These are phyloP conservation scores for Pseudogymnoascus sp. DNA, from an alignment of 2,329 filamentous ascomycete species.

Conservation along the genomic window DNA sequence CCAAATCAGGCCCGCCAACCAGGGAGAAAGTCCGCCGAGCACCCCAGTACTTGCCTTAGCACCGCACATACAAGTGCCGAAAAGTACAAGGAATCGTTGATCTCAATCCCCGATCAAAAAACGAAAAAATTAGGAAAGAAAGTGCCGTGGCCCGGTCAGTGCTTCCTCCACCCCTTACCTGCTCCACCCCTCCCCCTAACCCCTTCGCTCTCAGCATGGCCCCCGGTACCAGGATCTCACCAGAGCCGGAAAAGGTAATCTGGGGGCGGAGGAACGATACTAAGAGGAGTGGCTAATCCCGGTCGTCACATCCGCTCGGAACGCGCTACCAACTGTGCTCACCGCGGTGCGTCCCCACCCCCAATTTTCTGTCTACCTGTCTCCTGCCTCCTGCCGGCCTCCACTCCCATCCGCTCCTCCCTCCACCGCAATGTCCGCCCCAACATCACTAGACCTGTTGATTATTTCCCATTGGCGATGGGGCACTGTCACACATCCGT, in stretches of 20 bases:
- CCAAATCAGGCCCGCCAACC: background rate
- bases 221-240: slow-evolving; percentile 3
- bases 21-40: background rate
- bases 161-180: background rate
- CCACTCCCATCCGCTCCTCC: slow-evolving; percentile 4
- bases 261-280: slow-evolving; percentile 8
- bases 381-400: slow-evolving; percentile 3
- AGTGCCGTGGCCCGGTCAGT: background rate
- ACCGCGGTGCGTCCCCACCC: background rate
- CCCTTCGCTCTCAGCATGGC: background rate
- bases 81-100: background rate
- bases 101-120: background rate
- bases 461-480: slow-evolving; percentile 8
- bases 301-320: background rate
- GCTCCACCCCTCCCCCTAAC: background rate
- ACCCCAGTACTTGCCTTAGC: background rate
- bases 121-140: background rate
- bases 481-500: slow-evolving; percentile 6
- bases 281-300: slow-evolving; percentile 3
- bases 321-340: slow-evolving; percentile 4
- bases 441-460: slow-evolving; percentile 4
- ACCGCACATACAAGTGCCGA: no score
- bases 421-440: slow-evolving; percentile 8
- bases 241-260: slow-evolving; percentile 8
- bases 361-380: background rate